phyloP scores from a whole-genome alignment of 2,329 filamentous ascomycete species.

The Davidsoniella neocaledoniae region DNA sequence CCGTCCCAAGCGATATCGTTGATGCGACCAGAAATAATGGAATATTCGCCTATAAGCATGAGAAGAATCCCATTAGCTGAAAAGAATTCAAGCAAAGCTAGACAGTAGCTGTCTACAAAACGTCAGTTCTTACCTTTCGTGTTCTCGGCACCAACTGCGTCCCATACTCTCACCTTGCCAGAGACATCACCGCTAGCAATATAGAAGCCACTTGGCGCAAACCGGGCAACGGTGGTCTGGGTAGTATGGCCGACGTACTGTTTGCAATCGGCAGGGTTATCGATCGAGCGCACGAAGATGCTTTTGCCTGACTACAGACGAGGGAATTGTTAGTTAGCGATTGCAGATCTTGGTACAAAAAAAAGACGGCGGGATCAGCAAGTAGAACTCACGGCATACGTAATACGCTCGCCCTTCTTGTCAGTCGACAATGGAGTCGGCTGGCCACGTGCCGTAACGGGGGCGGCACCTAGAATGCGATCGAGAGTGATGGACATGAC shows the following conservation, averaged over 20 bases:
- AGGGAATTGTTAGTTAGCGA: background rate
- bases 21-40: slow-evolving; percentile 84
- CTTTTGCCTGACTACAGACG: slow-evolving; percentile 73
- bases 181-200: slow-evolving; percentile 79
- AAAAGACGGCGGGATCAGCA: background rate
- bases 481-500: slow-evolving; percentile 39
- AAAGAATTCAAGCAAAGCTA: background rate
- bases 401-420: slow-evolving; percentile 75
- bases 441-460: slow-evolving; percentile 68
- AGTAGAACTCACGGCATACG: slow-evolving; percentile 58
- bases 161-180: slow-evolving; percentile 82
- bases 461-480: slow-evolving; percentile 69
- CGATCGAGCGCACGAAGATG: slow-evolving; percentile 87
- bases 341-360: background rate
- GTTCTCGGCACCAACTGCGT: slow-evolving; percentile 65
- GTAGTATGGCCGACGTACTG: slow-evolving; percentile 89
- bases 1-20: slow-evolving; percentile 97
- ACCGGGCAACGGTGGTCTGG: slow-evolving; percentile 79
- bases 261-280: slow-evolving; percentile 65
- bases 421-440: slow-evolving; percentile 81
- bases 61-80: background rate
- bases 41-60: slow-evolving; percentile 51
- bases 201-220: slow-evolving; percentile 88
- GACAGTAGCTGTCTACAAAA: background rate
- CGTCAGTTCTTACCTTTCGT: slow-evolving; percentile 44